Evolutionary conservation across 352 stramenopile species (phyloP), one percentile per base, ranked within the genome.

Genomic region (Phytophthora lateralis): DNA sequence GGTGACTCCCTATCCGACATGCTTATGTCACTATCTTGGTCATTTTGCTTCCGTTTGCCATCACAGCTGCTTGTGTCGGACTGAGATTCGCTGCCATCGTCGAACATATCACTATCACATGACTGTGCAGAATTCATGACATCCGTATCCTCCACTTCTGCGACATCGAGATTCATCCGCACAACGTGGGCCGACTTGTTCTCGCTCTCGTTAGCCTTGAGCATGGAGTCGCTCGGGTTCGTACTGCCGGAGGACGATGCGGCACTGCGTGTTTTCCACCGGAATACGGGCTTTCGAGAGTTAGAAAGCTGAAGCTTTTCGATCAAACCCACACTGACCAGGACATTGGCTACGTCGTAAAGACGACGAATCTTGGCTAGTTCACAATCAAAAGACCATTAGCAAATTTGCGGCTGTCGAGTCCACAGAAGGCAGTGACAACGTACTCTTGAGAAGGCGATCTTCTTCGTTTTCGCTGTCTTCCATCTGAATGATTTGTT

Each of bases 291-390:
- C 49, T 95, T 95, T 30, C 87, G 85, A 6, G 81, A 91, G 59
- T 88, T 88, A 3, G 83, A 88, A 11, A 95, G 57, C 48, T 92
- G 87, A 32, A 94, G 62, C 57, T 98, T 98, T 58, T 96, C 83
- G 30, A 98, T 93, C 32, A 99, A 78, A 0, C 94, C 93, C 12
- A 99, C 80, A 47, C 84, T 94, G 3, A 95, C 80, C 20, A 99
- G 85, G 7, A 99, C 96, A 69, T 99, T 99, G 9, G 96, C 97
- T 67, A 99, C 97, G 57, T 99, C 97, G 60, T 99, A 99, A 24
- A 99, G 84, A 21, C 97, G 84, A 15, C 97, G 90, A 60, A 98
- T 97, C 63, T 98, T 98, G 44, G 96, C 87, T 95, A 24, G n/a
- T 42, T 17, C 8, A 42, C 35, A 43, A 43, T 43, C 7, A 6